phyloP scores from a whole-genome alignment of 805 yeast species.

The Kurtzmaniella cleridarum region DNA sequence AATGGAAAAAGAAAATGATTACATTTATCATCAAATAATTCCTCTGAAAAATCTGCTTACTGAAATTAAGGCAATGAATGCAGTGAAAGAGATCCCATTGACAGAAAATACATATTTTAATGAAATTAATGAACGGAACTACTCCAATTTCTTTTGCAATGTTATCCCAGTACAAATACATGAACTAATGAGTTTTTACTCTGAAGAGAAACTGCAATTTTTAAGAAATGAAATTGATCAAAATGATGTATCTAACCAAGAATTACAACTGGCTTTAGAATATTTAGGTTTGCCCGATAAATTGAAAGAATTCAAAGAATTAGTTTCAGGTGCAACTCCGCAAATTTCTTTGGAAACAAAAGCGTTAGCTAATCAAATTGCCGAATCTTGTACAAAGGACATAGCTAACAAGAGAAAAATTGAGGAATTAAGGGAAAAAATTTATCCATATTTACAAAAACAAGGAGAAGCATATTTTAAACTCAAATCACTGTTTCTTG shows the following conservation, averaged over 20 bases:
- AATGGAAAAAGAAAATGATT: slow-evolving; percentile 79
- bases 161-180: slow-evolving; percentile 85
- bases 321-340: slow-evolving; percentile 9
- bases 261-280: slow-evolving; percentile 73
- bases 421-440: slow-evolving; percentile 26
- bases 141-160: slow-evolving; percentile 60
- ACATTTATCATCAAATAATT: slow-evolving; percentile 73
- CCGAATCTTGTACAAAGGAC: slow-evolving; percentile 25
- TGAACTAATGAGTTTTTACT: slow-evolving; percentile 79
- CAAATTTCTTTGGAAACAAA: slow-evolving; percentile 3
- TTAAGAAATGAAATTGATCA: slow-evolving; percentile 70
- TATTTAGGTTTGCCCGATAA: slow-evolving; percentile 71
- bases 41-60: slow-evolving; percentile 60
- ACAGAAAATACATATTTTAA: slow-evolving; percentile 40
- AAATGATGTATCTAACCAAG: slow-evolving; percentile 73
- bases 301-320: slow-evolving; percentile 47
- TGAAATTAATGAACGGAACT: slow-evolving; percentile 32
- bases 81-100: slow-evolving; percentile 57
- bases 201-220: slow-evolving; percentile 81
- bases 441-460: slow-evolving; percentile 27
- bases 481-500: slow-evolving; percentile 53
- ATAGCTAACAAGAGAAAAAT: slow-evolving; percentile 27
- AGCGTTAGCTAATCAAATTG: slow-evolving; percentile 16
- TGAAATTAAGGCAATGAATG: slow-evolving; percentile 63
- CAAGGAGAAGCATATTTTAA: slow-evolving; percentile 52